Evolutionary conservation across 805 yeast genomes (phyloP), one percentile per base, ranked within the genome.

Genomic region (Pichia paraexigua): DNA sequence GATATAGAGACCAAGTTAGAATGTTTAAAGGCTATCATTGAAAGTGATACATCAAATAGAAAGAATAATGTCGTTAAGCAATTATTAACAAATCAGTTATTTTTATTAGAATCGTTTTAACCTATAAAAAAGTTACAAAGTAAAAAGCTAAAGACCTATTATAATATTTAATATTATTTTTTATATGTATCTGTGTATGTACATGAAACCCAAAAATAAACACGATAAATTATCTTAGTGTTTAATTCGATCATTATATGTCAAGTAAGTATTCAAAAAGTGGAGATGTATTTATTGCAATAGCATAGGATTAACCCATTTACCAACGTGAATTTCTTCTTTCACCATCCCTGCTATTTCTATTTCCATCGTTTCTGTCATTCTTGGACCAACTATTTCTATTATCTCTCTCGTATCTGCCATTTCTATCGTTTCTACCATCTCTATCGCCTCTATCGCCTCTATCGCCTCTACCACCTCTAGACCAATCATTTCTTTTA

Each of bases 401-500:
- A 12, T 46, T 42, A 37, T 50, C 51, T 45, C 48, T 27, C 22
- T 55, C 50, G n/a, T 50, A 51, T 32, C 47, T 41, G 10, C 51
- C 49, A 40, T 40, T 32, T 22, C 50, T 42, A 22, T 48, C 37
- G 24, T 40, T 32, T 24, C 50, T 45, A n/a, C 20, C 25, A 22
- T 48, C 39, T 41, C 46, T 39, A 25, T 44, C 42, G 35, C 40
- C 48, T 40, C 56, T 47, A 6, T 41, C 49, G 15, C 32, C 47
- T 37, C 52, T 45, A 42, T 49, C 53, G 30, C 41, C 41, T 40
- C 49, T 49, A 46, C 49, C 47, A 44, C 49, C 47, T 8, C 55
- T 51, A 35, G 45, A 44, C 51, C 59, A 50, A 41, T 47, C 30
- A 44, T 43, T 32, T 43, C 58, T 49, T 25, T 51, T 51, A 28